A percentile compares a stretch with the other conserved stretches of the same genome.
phyloP scores from a whole-genome alignment of 169 alveolate genomes.

The Eimeria mitis region DNA sequence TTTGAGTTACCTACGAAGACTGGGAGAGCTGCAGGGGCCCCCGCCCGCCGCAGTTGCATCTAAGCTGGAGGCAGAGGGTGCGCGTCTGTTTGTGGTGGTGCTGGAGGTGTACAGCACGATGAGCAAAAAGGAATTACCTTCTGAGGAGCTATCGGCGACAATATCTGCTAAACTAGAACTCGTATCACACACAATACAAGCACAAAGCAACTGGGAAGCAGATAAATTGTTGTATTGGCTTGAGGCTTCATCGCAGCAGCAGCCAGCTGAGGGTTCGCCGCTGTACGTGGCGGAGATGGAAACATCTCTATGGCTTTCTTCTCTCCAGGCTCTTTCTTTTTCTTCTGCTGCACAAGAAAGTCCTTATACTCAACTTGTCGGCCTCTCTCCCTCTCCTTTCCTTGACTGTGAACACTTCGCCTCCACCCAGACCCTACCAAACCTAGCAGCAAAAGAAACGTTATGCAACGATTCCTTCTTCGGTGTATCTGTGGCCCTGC shows the following conservation, averaged over 20 bases:
- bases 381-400: not conserved
- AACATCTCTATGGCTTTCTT: not conserved
- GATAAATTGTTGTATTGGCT: not conserved
- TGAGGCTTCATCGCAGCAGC: not conserved
- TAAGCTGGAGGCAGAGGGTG: slow-evolving; percentile 34
- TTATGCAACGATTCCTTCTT: slow-evolving; percentile 14
- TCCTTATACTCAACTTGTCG: not conserved
- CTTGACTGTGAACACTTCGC: slow-evolving; percentile 18
- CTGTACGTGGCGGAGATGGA: slow-evolving; percentile 5
- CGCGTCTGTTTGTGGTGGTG: not conserved
- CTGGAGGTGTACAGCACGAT: not conserved
- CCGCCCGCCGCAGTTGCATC: not conserved
- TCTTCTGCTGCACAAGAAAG: not conserved
- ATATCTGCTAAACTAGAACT: not conserved
- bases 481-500: not conserved
- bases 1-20: not conserved
- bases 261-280: not conserved
- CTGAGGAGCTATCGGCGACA: not conserved
- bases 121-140: not conserved
- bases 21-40: not conserved
- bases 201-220: not conserved
- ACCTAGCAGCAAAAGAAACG: not conserved
- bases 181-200: too few relatives aligned
- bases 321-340: not conserved
- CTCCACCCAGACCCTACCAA: too few relatives aligned